These are phyloP conservation scores for Phytopythium vexans DNA, from an alignment of 352 stramenopile genomes.

Conservation along the genomic window DNA sequence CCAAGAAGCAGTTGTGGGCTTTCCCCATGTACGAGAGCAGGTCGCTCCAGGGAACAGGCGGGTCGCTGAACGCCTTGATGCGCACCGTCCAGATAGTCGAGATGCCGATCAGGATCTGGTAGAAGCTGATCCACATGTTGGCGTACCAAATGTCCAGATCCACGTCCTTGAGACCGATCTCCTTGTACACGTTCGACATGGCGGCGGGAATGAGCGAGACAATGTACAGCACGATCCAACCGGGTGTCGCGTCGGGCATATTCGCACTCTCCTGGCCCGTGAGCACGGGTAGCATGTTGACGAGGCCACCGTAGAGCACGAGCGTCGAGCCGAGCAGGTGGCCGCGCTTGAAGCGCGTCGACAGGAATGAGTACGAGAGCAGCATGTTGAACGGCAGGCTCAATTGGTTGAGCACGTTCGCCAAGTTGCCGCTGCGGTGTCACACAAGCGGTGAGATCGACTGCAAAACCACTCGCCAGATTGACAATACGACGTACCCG, in stretches of 20 bases:
- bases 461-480: slow-evolving; percentile 1
- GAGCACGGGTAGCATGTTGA: slow-evolving; percentile 81
- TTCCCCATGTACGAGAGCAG: slow-evolving; percentile 65
- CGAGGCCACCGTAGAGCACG: slow-evolving; percentile 81
- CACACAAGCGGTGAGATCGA: not conserved
- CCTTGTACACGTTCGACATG: slow-evolving; percentile 86
- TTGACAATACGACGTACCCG: slow-evolving; percentile 32
- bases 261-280: slow-evolving; percentile 62
- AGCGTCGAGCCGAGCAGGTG: slow-evolving; percentile 84
- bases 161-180: slow-evolving; percentile 86
- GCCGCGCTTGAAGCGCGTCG: slow-evolving; percentile 76
- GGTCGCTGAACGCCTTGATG: slow-evolving; percentile 77
- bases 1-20: slow-evolving; percentile 74
- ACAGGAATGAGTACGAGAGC: slow-evolving; percentile 75
- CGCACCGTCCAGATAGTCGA: slow-evolving; percentile 78
- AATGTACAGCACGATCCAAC: slow-evolving; percentile 82
- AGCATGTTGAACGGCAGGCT: slow-evolving; percentile 88
- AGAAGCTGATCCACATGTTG: slow-evolving; percentile 84
- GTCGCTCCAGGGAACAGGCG: slow-evolving; percentile 68
- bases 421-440: slow-evolving; percentile 62
- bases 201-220: slow-evolving; percentile 65
- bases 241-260: slow-evolving; percentile 66
- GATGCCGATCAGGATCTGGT: slow-evolving; percentile 73
- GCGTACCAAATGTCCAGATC: slow-evolving; percentile 88
- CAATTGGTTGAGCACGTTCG: slow-evolving; percentile 83